phyloP scores from a whole-genome alignment of 1,284 basidiomycete species.

The Paramarasmius palmivorus region DNA sequence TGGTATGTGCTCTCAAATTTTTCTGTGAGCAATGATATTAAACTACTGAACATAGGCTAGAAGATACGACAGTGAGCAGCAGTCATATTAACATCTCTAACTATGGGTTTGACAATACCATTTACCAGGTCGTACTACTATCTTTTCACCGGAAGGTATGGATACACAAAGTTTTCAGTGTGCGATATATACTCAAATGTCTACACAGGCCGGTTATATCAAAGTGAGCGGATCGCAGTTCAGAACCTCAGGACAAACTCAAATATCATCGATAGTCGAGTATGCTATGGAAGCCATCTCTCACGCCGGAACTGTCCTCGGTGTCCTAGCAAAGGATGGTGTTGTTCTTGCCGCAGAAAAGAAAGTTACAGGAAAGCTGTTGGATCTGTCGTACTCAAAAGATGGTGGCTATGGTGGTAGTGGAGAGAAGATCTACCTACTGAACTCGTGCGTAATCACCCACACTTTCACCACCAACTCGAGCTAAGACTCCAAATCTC shows the following conservation, averaged over 20 bases:
- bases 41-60: conserved; percentile 66
- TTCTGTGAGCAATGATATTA: neutral
- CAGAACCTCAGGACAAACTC: neutral
- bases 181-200: conserved; percentile 18
- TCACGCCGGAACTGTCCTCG: conserved; percentile 93
- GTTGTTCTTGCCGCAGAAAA: conserved; percentile 99
- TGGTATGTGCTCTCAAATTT: conserved; percentile 26
- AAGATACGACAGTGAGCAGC: conserved; percentile 82
- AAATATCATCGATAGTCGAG: conserved; percentile 65
- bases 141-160: conserved; percentile 94
- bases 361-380: conserved; percentile 97
- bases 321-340: conserved; percentile 93
- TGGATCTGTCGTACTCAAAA: conserved; percentile 85
- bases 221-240: conserved; percentile 58
- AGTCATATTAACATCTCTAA: neutral
- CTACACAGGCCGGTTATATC: conserved; percentile 78
- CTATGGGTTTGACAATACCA: neutral
- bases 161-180: too few species aligned
- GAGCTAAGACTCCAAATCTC: neutral
- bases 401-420: conserved; percentile 91
- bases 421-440: conserved; percentile 95
- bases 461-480: conserved; percentile 1
- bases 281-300: conserved; percentile 99
- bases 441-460: conserved; percentile 72
- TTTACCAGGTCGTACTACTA: conserved; percentile 80